Evolutionary conservation across 768 basidiomycete species (phyloP).

Genomic region (Lentinula sp.): DNA sequence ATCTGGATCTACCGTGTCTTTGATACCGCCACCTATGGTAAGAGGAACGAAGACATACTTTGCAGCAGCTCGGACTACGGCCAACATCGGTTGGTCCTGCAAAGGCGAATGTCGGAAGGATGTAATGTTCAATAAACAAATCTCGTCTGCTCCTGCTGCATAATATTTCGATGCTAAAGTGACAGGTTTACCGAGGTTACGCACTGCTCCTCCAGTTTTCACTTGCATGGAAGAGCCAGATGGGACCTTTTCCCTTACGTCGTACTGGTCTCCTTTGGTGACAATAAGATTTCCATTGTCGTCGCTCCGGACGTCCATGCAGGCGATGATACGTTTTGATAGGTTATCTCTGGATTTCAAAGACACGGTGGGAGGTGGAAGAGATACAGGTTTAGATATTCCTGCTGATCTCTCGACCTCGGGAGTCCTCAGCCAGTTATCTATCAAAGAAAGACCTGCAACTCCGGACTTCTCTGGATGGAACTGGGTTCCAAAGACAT

Average conservation of each 20-base stretch:
- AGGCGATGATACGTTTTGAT: slow-evolving; percentile 93
- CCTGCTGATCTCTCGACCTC: slow-evolving; percentile 29
- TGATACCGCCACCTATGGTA: slow-evolving; percentile 97
- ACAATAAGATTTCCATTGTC: slow-evolving; percentile 96
- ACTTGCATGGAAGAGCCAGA: slow-evolving; percentile 21
- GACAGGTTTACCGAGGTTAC: slow-evolving; percentile 97
- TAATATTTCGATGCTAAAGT: slow-evolving; percentile 86
- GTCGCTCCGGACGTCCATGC: slow-evolving; percentile 96
- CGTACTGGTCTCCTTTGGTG: slow-evolving; percentile 99
- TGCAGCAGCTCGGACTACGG: slow-evolving; percentile 86
- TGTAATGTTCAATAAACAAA: slow-evolving; percentile 98
- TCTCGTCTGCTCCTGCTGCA: slow-evolving; percentile 85
- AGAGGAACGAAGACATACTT: slow-evolving; percentile 93
- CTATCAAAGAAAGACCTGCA: slow-evolving; percentile 77
- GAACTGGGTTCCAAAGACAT: slow-evolving; percentile 91
- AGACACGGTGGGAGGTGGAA: slow-evolving; percentile 27
- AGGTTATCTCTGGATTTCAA: slow-evolving; percentile 55
- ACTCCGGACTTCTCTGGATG: slow-evolving; percentile 96
- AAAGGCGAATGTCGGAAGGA: slow-evolving; percentile 97
- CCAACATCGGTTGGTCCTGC: slow-evolving; percentile 96
- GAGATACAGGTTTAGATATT: slow-evolving; percentile 15
- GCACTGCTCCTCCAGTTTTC: slow-evolving; percentile 67
- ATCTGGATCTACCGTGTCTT: slow-evolving; percentile 92
- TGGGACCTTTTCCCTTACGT: slow-evolving; percentile 77
- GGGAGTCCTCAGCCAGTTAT: slow-evolving; percentile 69